phyloP scores from a whole-genome alignment of 2,329 filamentous ascomycete genomes.

The Botryotinia narcissicola region DNA sequence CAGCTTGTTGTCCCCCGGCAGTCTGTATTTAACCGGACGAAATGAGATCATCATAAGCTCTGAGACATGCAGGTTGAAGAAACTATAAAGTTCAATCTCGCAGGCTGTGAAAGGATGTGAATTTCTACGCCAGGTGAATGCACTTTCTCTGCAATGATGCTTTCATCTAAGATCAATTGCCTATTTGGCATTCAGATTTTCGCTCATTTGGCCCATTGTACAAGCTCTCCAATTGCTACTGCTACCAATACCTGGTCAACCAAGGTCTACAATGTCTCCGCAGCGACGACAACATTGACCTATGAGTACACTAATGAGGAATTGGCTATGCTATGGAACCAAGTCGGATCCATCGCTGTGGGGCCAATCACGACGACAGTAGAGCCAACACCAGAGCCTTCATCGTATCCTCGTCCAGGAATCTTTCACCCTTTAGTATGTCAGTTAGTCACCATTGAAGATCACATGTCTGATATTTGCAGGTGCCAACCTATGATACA shows the following conservation, averaged over 20 bases:
- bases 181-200: conserved; percentile 10
- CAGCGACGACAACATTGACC: conserved; percentile 44
- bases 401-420: conserved; percentile 41
- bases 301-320: conserved; percentile 49
- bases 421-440: conserved; percentile 44
- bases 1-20: background rate
- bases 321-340: conserved; percentile 46
- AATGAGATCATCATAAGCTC: conserved; percentile 9
- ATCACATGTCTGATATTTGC: conserved; percentile 8
- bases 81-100: conserved; percentile 17
- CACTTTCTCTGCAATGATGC: conserved; percentile 2
- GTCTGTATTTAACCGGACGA: conserved; percentile 16
- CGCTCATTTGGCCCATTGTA: conserved; percentile 2
- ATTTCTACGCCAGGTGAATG: background rate
- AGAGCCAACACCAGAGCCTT: conserved; percentile 44
- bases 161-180: conserved; percentile 13
- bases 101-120: conserved; percentile 1
- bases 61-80: background rate
- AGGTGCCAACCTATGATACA: conserved; percentile 32
- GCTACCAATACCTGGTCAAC: conserved; percentile 25
- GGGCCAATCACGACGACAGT: conserved; percentile 45
- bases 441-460: conserved; percentile 32
- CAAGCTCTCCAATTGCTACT: conserved; percentile 3
- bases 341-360: conserved; percentile 44
- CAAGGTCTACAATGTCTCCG: conserved; percentile 42